Evolutionary conservation across 257 asterid species (phyloP).

Genomic region (Solanum sitiens): DNA sequence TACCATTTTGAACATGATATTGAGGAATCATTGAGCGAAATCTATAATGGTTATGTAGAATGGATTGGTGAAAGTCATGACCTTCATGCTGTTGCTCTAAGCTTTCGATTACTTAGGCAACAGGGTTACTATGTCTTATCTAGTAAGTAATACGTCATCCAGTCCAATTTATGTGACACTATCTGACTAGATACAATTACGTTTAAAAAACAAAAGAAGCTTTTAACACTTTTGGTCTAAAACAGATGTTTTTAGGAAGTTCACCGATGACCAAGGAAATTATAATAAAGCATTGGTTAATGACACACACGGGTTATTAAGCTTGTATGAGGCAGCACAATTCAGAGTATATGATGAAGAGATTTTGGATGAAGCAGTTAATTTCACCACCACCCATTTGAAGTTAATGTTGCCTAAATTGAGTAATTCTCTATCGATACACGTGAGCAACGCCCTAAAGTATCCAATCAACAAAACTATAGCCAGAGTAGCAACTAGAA

Average conservation of each 20-base stretch:
- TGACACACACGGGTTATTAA: constrained; percentile 9
- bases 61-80: background rate
- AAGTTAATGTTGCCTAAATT: background rate
- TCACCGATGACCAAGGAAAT: constrained; percentile 3
- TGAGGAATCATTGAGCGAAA: background rate
- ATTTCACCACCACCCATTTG: constrained; percentile 5
- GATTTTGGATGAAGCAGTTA: constrained; percentile 6
- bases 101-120: constrained; percentile 11
- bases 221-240: too few species aligned
- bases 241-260: constrained; percentile 15
- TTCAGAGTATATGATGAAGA: background rate
- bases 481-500: constrained; percentile 6
- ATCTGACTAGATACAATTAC: too few species aligned
- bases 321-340: constrained; percentile 24
- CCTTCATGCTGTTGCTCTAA: constrained; percentile 3
- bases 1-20: constrained; percentile 16
- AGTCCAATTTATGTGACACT: background rate
- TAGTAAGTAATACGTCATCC: background rate
- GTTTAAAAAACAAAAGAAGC: too few species aligned
- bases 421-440: background rate
- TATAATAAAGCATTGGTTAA: background rate
- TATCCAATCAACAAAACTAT: constrained; percentile 12
- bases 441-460: constrained; percentile 1
- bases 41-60: background rate
- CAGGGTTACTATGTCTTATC: background rate